Base-by-base conservation (phyloP, 2,329 filamentous ascomycete genomes). In the Grosmannia huntii region DNA sequence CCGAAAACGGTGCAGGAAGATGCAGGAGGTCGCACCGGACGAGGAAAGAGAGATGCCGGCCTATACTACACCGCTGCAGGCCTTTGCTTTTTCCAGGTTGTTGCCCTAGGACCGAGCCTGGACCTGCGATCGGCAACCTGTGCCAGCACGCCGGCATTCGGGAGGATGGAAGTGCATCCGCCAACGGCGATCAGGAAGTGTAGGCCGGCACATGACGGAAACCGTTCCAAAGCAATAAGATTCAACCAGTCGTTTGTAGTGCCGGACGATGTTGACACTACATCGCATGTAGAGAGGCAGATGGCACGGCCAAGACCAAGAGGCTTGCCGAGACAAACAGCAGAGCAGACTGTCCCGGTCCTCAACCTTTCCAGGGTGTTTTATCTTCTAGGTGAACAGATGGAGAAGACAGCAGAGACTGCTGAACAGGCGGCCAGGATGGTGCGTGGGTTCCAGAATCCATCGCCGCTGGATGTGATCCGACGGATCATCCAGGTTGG, bases 181-280 rank as follows among this genome's bases (percentile, higher is more conserved):
- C 31, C 31, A 28, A 21, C 16, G 6, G 4, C 19, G 19, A n/a
- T 44, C 4, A 44, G 6, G 41, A n/a, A 44, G 16, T 7, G 21
- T 44, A 44, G 16, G 21, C 19, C 2, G 41, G 16, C 6, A 3
- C 38, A 41, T n/a, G n/a, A n/a, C n/a, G n/a, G n/a, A 16, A 6
- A 41, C 3, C 14, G 19, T 16, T 4, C 2, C 7, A 33, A 33
- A 7, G 2, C 2, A 49, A 27, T 14, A 27, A 4, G 5, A 14
- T 9, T 16, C 10, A 6, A 23, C 16, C 16, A 63, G 60, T 23
- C 63, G 66, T 60, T 65, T 71, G 57, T 61, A 67, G 50, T 75
- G 66, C 55, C 72, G 66, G 67, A 71, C 65, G 60, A 75, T 74
- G 65, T 79, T 71, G 63, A 69, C 67, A 59, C 72, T 55, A 57